Evolutionary conservation across 2,329 filamentous ascomycete species (phyloP).

Genomic region (Drechslera avenae): DNA sequence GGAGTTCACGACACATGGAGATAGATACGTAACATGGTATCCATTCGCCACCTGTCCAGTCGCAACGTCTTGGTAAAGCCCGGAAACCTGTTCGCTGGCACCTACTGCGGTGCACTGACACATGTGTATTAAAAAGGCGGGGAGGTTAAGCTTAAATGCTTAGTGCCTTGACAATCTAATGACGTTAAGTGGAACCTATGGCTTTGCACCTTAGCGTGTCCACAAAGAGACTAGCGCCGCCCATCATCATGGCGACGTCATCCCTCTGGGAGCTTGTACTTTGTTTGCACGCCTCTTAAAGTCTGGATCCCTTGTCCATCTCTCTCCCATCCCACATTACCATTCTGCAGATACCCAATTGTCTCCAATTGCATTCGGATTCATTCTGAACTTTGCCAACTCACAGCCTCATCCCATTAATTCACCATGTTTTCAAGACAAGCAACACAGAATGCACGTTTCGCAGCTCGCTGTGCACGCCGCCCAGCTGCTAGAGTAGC

Average conservation of each 20-base stretch:
- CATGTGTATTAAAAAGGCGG: conserved; percentile 1
- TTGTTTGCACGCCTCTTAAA: conserved; percentile 15
- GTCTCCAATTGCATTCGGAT: conserved; percentile 1
- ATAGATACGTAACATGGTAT: background rate
- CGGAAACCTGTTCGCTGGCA: conserved; percentile 4
- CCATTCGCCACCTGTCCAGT: background rate
- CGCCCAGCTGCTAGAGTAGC: conserved; percentile 31
- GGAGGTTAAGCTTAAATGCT: conserved; percentile 8
- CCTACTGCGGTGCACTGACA: background rate
- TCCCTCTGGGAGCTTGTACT: conserved; percentile 1
- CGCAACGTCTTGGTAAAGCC: background rate
- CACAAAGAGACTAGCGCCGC: conserved; percentile 5
- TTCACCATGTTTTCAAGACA: conserved; percentile 42
- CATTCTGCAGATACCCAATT: conserved; percentile 11
- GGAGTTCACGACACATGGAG: too few species aligned
- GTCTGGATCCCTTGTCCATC: conserved; percentile 1
- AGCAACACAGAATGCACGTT: conserved; percentile 38
- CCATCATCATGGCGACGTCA: conserved; percentile 20
- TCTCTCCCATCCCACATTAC: conserved; percentile 2
- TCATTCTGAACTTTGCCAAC: conserved; percentile 7
- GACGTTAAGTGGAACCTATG: conserved; percentile 2
- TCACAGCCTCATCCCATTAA: conserved; percentile 4
- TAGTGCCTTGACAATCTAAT: conserved; percentile 11
- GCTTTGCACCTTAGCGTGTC: background rate
- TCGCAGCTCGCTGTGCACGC: conserved; percentile 36